Evolutionary conservation across 2,329 filamentous ascomycete genomes (phyloP).

Genomic region (Ophiosphaerella narmari): DNA sequence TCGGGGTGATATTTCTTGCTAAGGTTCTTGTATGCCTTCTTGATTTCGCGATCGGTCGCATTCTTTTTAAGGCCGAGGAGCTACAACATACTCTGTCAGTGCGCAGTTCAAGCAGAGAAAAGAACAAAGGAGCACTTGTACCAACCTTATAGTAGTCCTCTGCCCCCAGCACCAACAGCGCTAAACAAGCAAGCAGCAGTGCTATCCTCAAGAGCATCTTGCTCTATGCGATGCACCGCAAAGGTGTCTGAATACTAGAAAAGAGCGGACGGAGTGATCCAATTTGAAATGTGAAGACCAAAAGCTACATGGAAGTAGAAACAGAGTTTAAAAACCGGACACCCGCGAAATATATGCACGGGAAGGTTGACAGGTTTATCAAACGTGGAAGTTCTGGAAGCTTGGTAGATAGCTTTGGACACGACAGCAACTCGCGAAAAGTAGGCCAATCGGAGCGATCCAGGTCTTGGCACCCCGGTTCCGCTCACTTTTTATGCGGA

Average conservation of each 20-base stretch:
- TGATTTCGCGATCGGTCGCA: slow-evolving; percentile 85
- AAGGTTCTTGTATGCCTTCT: slow-evolving; percentile 86
- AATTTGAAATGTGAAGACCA: slow-evolving; percentile 12
- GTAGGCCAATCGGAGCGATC: slow-evolving; percentile 33
- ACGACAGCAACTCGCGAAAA: slow-evolving; percentile 31
- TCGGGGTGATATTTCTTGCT: slow-evolving; percentile 98
- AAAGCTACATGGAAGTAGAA: slow-evolving; percentile 17
- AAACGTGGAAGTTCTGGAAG: slow-evolving; percentile 13
- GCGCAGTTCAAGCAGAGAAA: not conserved
- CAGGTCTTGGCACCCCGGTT: slow-evolving; percentile 22
- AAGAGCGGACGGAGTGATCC: slow-evolving; percentile 26
- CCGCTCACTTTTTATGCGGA: slow-evolving; percentile 30
- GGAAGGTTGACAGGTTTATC: slow-evolving; percentile 3
- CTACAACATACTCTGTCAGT: slow-evolving; percentile 53
- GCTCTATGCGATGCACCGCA: slow-evolving; percentile 23
- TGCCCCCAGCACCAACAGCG: slow-evolving; percentile 52
- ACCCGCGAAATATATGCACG: slow-evolving; percentile 4
- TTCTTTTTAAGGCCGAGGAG: slow-evolving; percentile 78
- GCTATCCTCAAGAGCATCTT: slow-evolving; percentile 52
- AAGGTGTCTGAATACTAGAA: slow-evolving; percentile 14
- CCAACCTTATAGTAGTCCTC: slow-evolving; percentile 80
- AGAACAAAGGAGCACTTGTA: not conserved
- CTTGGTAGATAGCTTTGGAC: slow-evolving; percentile 24
- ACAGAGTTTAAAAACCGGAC: slow-evolving; percentile 1
- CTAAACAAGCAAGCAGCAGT: slow-evolving; percentile 49